Evolutionary conservation across 441 rosid genomes (phyloP), one percentile per base, ranked within the genome.

Genomic region (Erodium texanum): DNA sequence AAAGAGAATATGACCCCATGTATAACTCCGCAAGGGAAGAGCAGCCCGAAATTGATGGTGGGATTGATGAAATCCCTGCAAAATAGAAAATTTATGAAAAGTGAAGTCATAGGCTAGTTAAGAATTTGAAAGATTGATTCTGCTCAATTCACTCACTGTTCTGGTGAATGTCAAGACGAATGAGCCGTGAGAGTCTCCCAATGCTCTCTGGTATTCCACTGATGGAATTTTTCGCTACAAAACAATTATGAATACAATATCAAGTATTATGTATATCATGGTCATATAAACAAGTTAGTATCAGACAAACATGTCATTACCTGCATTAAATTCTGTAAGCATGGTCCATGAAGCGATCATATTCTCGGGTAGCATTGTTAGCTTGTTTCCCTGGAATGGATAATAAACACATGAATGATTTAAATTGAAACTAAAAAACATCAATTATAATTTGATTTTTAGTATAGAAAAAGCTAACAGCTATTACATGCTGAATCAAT

Each of bases 151-250:
- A 82, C 93, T 85, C 78, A 93, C 98, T 85, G 79, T 93, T 93
- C 76, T 87, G 97, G 73, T 87, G 98, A 79, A 90, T 88, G 75
- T 93, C 96, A 76, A 93, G 89, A 73, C 96, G 88, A 67, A 93
- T 84, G 78, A 93, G 90, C 74, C 79, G 85, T 9, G 90, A 82
- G 81, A 90, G 94, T 72, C 76, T 80, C 78, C 95, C 95, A 54
- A 90, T 77, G 74, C 74, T 83, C 72, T 89, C 89, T 18, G 98
- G 96, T 50, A 93, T 76, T 69, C 75, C 76, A 77, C 62, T 78
- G 75, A 93, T 80, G 81, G 86, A 68, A 80, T 93, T 93, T 78
- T 83, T 89, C 66, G 93, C 98, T 90, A 83, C 82, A 79, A 36
- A 62, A 56, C 45, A 58, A 45, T 23, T 27, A 29, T 16, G 64